A percentile compares a stretch with the other conserved stretches of the same genome.
These are phyloP conservation scores for Calocybe cyanea DNA, from an alignment of 768 basidiomycete species.

Conservation along the genomic window DNA sequence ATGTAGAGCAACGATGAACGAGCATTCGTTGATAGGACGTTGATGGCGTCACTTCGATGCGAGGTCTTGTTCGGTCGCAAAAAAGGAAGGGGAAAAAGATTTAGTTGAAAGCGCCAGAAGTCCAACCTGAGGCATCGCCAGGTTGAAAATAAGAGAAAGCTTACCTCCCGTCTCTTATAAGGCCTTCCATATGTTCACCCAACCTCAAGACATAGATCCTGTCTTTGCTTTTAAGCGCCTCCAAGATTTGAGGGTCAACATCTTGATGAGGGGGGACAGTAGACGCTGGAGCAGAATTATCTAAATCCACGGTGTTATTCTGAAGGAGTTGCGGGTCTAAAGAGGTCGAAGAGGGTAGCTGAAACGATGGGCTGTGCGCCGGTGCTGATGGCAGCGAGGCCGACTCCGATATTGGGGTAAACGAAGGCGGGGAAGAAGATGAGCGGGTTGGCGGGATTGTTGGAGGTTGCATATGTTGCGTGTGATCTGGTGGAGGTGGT, in stretches of 20 bases:
- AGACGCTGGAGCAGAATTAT: slow-evolving; percentile 14
- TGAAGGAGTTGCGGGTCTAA: slow-evolving; percentile 20
- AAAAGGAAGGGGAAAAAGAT: background rate
- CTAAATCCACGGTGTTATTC: slow-evolving; percentile 19
- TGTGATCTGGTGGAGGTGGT: background rate
- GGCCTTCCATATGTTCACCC: slow-evolving; percentile 79
- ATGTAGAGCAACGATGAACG: slow-evolving; percentile 81
- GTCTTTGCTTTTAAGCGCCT: slow-evolving; percentile 86
- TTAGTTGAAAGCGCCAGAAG: slow-evolving; percentile 12
- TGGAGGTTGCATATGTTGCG: background rate
- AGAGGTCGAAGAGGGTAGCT: slow-evolving; percentile 15
- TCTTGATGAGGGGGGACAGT: slow-evolving; percentile 31
- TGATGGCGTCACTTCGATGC: slow-evolving; percentile 63
- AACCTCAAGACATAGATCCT: slow-evolving; percentile 84
- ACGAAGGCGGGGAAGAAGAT: slow-evolving; percentile 14
- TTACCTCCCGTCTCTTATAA: slow-evolving; percentile 73
- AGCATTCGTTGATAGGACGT: slow-evolving; percentile 84
- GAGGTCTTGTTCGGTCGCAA: slow-evolving; percentile 37
- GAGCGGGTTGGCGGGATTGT: slow-evolving; percentile 7
- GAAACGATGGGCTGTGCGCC: slow-evolving; percentile 15
- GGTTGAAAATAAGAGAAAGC: slow-evolving; percentile 22
- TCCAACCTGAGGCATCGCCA: background rate
- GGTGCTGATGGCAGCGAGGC: slow-evolving; percentile 9
- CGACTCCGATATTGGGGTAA: slow-evolving; percentile 17
- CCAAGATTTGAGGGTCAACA: slow-evolving; percentile 76